Evolutionary conservation across 768 basidiomycete genomes (phyloP), one percentile per base, ranked within the genome.

Genomic region (Termitomyces sp.): DNA sequence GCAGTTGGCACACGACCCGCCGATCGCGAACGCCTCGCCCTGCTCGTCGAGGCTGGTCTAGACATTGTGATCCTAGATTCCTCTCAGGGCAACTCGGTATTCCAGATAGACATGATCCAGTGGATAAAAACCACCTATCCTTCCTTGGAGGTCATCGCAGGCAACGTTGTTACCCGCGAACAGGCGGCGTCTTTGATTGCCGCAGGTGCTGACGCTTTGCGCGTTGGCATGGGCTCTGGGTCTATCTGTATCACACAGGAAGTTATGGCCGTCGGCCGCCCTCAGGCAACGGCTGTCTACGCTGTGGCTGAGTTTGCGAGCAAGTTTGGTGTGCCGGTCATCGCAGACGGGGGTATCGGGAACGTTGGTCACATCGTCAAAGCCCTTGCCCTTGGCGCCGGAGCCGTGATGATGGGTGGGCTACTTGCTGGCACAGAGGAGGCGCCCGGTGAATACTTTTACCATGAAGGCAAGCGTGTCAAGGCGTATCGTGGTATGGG

Each of bases 401-500:
- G 88, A 24, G 95, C 94, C 4, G 94, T 98, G 54, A 98, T 98
- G 97, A 98, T 99, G 97, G 97, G 97, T 46, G 88, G 93, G 9
- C 74, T 98, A 49, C 79, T 99, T 28, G 97, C 97, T 2, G 96
- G 96, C 31, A 98, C 97, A 36, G 87, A 92, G 61, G 96, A 99
- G 72, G 93, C 94, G 0, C 97, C 97, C 0, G 97, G 97, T 65
- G 94, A 98, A 76, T 99, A 97, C 78, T 98, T 97, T 72, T 99
- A 96, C 75, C 95, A 98, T 68, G 95, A 98, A 62, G 97, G 97
- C 61, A 97, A 97, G 79, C 88, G 97, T 49, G 94, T 98, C 70
- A 99, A 99, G 82, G 87, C 95, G 34, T 99, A 98, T 75, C 88
- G 97, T 56, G 97, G 97, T 5, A 99, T 99, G 97, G 96, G 97